Base-by-base conservation (phyloP, 1,284 basidiomycete genomes). In the Gomphus sp. region DNA sequence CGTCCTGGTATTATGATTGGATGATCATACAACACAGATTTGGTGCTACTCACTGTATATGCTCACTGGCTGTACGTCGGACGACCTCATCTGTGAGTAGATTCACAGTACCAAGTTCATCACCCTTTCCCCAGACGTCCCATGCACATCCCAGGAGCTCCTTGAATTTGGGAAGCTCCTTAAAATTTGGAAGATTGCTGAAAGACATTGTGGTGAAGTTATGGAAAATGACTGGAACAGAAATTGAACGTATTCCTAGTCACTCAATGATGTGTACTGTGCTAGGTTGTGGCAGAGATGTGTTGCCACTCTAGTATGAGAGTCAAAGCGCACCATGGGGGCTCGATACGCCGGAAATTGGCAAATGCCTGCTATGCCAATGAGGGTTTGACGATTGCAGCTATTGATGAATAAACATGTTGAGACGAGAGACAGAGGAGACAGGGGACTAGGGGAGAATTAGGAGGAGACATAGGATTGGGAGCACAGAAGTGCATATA, bases 21-120 rank as follows among this genome's bases (percentile, higher is more conserved):
- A 22, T 43, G 75, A 52, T 53, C 16, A 16, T 39, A 36, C 36
- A 22, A 53, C 25, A 22, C 52, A n/a, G 6, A 41, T 12, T 31
- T 41, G 18, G 18, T 11, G 11, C 4, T 25, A 8, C 36, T 36
- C 52, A 36, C 36, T 53, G 52, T 53, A 89, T 81, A 66, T 88
- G 84, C 63, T 84, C 81, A 54, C 72, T 68, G 16, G 83, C 80
- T 10, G 82, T 79, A 50, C 73, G 73, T 64, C 77, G 74, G 16
- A 89, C 82, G 9, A 87, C 76, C 9, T 80, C 77, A 18, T 81
- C 78, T 3, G 87, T 88, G 55, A 89, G 70, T 48, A 89, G 61
- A 67, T 89, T 89, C 52, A 89, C 72, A 2, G 85, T 89, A 5
- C 87, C 87, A 14, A 89, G 73, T 65, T 88, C 74, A 63, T 89